Evolutionary conservation across 2,329 filamentous ascomycete genomes (phyloP), one percentile per base, ranked within the genome.

Genomic region (Trichoderma koningiopsis): DNA sequence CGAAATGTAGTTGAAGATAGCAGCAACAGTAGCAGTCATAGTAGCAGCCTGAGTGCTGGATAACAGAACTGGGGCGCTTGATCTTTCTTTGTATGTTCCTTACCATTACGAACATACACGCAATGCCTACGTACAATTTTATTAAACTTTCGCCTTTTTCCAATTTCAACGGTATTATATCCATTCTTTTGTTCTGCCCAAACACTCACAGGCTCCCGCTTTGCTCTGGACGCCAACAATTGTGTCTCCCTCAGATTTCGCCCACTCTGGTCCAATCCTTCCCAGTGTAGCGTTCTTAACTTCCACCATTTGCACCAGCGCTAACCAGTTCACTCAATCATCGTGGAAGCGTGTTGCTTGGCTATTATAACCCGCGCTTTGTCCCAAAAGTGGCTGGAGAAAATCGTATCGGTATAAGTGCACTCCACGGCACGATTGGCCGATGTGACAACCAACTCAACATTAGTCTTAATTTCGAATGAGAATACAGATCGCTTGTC

Each of bases 301-400:
- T 77, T 90, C 85, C 66, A 81, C 79, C 49, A 91, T 79, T 61
- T 87, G 83, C 1, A 89, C 83, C 22, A 87, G 84, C 68, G 83
- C 89, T 0, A 88, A 87, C 88, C 88, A 91, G 5, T 10, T 37
- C 14, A 8, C 16, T 40, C 58, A 40, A 2, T 19, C n/a, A 31
- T 10, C n/a, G 7, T 55, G 22, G 14, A 1, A 24, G 5, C 1
- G 22, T 24, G 2, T 10, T 16, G 6, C 35, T 40, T 27, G 22
- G 47, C 60, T 29, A 31, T 11, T 24, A n/a, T 7, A 16, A n/a
- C 3, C 31, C 75, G 3, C 79, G 76, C 1, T 81, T 76, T n/a
- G 88, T 90, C 80, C 90, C 92, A 2, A 92, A 77, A 4, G 83
- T 86, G 0, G 83, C 89, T 31, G 83, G 79, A 71, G 91, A 82